Base-by-base conservation (phyloP, 345 rosid genomes). In the Ceriops tagal region DNA sequence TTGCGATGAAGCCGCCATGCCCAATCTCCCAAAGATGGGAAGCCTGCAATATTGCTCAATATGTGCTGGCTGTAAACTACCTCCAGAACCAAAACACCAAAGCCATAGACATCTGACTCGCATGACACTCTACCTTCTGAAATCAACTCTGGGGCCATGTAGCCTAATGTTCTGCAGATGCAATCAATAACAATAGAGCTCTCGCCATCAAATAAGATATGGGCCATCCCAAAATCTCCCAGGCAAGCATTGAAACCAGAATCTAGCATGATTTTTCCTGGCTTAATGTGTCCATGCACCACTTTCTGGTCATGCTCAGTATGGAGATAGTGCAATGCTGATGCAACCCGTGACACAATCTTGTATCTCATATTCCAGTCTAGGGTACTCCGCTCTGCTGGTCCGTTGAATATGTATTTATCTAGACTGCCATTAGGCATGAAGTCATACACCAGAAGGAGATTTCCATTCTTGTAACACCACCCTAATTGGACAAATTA, bases 361-460 rank as follows among this genome's bases (percentile, higher is more conserved):
- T 72, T 79, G 80, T 32, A 53, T 34, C 86, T 69, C 0, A 10
- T 75, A 21, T 34, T 46, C 86, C 88, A 80, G 15, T 53, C 60
- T 22, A 82, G 53, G 16, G 70, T 57, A 13, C 53, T 52, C 56
- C 57, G 61, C 53, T 72, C 63, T 0, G 79, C 32, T 37, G 35
- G 26, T 19, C 34, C 74, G 53, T 71, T 3, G 15, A 55, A 76
- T 15, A 80, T 70, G 67, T 82, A 77, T 28, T 60, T 61, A 69
- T 85, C 88, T 53, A 85, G 22, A 75, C 88, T 85, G 9, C 88
- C 83, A 22, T 85, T 85, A 10, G 88, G 81, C 88, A 85, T 82
- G 82, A 69, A 78, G 24, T 85, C 83, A 9, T 82, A 80, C n/a
- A 78, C 88, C 1, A 85, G 61, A 5, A 80, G 75, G 55, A 82